Conservation (phyloP, 2,329 filamentous ascomycete species). For the Pestalotiopsis sp. region DNA sequence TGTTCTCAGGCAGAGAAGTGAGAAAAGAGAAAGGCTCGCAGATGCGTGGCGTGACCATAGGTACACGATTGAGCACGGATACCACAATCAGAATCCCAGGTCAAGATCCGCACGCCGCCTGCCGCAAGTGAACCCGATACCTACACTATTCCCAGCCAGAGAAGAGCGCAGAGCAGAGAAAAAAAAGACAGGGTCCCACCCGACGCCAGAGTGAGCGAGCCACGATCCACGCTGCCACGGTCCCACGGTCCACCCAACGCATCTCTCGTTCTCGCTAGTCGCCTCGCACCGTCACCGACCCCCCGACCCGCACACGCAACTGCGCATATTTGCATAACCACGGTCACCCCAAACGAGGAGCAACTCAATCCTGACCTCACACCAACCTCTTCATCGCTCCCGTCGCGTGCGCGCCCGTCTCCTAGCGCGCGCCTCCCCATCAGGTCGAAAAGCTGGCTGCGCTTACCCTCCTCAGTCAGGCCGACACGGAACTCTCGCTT, state of each 20-base stretch:
- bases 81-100: not conserved
- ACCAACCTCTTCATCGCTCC: constrained; percentile 13
- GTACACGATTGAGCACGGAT: not conserved
- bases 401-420: constrained; percentile 34
- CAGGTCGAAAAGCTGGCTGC: constrained; percentile 51
- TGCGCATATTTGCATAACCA: constrained; percentile 11
- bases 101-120: not conserved
- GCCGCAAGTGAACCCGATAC: not conserved
- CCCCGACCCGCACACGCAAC: constrained; percentile 6
- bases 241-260: not conserved
- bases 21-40: not conserved
- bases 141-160: not conserved
- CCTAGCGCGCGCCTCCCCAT: constrained; percentile 32
- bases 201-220: not conserved
- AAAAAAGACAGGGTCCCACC: not conserved
- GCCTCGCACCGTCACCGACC: constrained; percentile 9
- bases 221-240: not conserved
- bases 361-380: constrained; percentile 7
- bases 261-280: not conserved
- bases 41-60: not conserved
- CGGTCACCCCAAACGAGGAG: not conserved
- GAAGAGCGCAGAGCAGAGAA: not conserved
- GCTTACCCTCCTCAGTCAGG: constrained; percentile 56
- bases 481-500: constrained; percentile 59
- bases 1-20: no score